These are phyloP conservation scores for Filobasidium wieringae DNA, from an alignment of 768 basidiomycete species.

Conservation along the genomic window DNA sequence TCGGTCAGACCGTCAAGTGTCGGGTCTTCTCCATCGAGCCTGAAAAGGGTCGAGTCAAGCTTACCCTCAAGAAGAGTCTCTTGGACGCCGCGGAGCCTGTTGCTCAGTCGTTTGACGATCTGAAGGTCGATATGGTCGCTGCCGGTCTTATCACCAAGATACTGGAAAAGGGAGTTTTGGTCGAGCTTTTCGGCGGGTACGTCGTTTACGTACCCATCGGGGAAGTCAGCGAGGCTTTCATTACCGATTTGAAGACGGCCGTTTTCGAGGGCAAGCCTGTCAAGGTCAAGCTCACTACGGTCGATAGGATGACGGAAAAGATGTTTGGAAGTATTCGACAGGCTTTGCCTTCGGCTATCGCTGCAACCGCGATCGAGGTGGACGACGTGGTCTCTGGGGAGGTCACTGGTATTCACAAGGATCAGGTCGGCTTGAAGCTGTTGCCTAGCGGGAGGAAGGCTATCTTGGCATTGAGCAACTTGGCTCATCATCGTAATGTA, in stretches of 20 bases:
- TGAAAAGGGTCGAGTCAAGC: slow-evolving; percentile 62
- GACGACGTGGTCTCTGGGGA: slow-evolving; percentile 30
- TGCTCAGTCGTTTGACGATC: slow-evolving; percentile 55
- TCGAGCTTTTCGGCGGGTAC: slow-evolving; percentile 83
- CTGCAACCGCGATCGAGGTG: slow-evolving; percentile 30
- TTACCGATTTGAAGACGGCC: slow-evolving; percentile 42
- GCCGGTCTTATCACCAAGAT: slow-evolving; percentile 75
- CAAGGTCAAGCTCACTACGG: slow-evolving; percentile 62
- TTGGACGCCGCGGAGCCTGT: slow-evolving; percentile 67
- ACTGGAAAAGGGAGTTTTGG: slow-evolving; percentile 63
- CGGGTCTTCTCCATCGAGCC: slow-evolving; percentile 74
- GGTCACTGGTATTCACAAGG: slow-evolving; percentile 70
- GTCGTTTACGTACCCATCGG: slow-evolving; percentile 66
- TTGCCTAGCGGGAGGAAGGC: slow-evolving; percentile 60
- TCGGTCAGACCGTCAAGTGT: slow-evolving; percentile 69
- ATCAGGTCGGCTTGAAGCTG: slow-evolving; percentile 65
- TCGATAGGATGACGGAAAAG: slow-evolving; percentile 50
- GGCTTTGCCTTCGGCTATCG: slow-evolving; percentile 45
- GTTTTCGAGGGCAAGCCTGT: slow-evolving; percentile 74
- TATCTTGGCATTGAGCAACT: slow-evolving; percentile 71
- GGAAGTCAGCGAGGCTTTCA: slow-evolving; percentile 64
- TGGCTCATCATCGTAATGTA: slow-evolving; percentile 66
- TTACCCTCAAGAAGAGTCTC: slow-evolving; percentile 86
- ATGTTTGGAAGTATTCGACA: slow-evolving; percentile 81
- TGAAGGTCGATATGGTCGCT: slow-evolving; percentile 56